Evolutionary conservation across 192 early-diverging fungal genomes (phyloP), one percentile per base, ranked within the genome.

Genomic region (Gonapodya sp.): DNA sequence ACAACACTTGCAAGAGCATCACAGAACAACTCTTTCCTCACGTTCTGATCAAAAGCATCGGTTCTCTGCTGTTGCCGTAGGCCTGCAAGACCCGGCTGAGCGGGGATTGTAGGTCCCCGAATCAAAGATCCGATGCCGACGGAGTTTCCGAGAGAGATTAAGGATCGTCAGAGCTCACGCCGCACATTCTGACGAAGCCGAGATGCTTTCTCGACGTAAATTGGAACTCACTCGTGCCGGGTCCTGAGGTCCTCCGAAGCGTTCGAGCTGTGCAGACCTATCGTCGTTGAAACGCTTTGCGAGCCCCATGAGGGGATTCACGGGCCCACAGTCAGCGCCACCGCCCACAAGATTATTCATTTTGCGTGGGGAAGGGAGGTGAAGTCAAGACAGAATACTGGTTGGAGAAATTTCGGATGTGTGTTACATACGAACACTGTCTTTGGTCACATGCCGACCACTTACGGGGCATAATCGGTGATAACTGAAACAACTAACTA

Each of bases 271-370:
- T 1, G 94, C 86, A 1, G 93, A 93, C 36, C 90, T 87, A 83
- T 96, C 94, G 73, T 91, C 87, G 73, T 91, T 83, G 82, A 96
- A 89, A 83, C 92, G 93, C 83, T 97, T 96, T 87, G 92, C 91
- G 79, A 97, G 89, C 0, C 89, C 89, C 36, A 80, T 84, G 86
- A 95, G 89, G 18, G 94, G 89, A 82, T 94, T 97, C 30, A 77
- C 75, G 8, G 75, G 75, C 75, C 75, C 75, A 33, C 75, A 77
- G 75, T 77, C 75, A 18, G 87, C 87, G n/a, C 82, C 82, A 35
- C 82, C 81, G 8, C 46, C 46, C 8, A 64, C 46, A 64, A 64
- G 46, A 24, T 64, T 64, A 64, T 64, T 64, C 46, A 64, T 64
- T 8, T 24, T 64, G 46, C 46, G 46, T 16, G 46, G 8, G 46